Percentiles rank a stretch among this genome's conserved stretches.
Conservation (phyloP, 192 early-diverging fungal species). For the Podochytrium sp. region DNA sequence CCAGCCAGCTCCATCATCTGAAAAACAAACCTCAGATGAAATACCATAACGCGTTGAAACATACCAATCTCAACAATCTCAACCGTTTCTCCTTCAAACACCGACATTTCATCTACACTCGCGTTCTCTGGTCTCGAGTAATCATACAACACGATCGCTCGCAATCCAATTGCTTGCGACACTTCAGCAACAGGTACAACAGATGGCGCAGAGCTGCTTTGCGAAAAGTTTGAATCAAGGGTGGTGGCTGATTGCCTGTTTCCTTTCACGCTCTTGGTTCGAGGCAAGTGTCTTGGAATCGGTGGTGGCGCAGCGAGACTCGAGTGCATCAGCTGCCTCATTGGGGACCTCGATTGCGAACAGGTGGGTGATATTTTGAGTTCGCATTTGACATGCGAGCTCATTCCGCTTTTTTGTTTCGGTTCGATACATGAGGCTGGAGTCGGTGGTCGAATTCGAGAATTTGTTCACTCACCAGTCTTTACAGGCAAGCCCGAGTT, state of each 20-base stretch:
- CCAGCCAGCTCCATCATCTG: slow-evolving; percentile 49
- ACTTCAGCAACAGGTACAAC: not conserved
- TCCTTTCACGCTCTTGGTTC: not conserved
- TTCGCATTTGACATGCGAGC: slow-evolving; percentile 80
- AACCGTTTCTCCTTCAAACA: slow-evolving; percentile 36
- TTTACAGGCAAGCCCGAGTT: slow-evolving; percentile 71
- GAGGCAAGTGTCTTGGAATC: not conserved
- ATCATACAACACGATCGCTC: slow-evolving; percentile 26
- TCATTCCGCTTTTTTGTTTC: slow-evolving; percentile 60
- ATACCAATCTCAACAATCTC: slow-evolving; percentile 28
- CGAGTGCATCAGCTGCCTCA: slow-evolving; percentile 30
- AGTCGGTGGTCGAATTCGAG: not conserved
- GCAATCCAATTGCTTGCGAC: not conserved
- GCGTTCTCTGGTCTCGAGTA: slow-evolving; percentile 22
- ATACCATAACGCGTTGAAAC: no score
- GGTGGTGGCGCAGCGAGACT: slow-evolving; percentile 31
- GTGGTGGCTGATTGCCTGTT: not conserved
- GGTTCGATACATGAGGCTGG: not conserved
- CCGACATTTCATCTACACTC: slow-evolving; percentile 12
- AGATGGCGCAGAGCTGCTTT: not conserved
- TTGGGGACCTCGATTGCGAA: slow-evolving; percentile 29
- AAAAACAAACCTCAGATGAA: no score
- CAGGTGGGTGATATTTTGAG: slow-evolving; percentile 76
- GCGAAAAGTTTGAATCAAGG: not conserved
- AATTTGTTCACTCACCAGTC: slow-evolving; percentile 13